These are phyloP conservation scores for Ustilago hordei DNA, from an alignment of 1,284 basidiomycete species.

Conservation along the genomic window DNA sequence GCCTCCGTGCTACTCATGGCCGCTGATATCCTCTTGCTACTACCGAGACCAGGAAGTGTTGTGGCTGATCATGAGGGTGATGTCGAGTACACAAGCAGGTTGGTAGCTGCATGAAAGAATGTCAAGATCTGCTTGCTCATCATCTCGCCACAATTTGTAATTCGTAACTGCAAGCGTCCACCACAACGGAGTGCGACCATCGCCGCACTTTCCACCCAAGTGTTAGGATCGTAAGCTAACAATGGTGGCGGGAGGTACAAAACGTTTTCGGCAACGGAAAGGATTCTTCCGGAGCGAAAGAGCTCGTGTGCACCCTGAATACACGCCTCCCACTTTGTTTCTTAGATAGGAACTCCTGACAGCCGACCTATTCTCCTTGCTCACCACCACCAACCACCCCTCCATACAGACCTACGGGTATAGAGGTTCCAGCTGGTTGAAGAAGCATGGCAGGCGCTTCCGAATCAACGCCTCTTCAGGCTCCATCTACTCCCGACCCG, in stretches of 20 bases:
- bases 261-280: neutral
- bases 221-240: conserved; percentile 4
- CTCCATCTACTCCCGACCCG: neutral
- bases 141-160: too few species aligned
- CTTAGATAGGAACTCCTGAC: neutral
- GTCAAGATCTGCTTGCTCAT: too few species aligned
- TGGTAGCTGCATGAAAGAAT: neutral
- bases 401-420: neutral
- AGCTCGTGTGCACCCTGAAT: conserved; percentile 14
- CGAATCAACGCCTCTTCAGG: conserved; percentile 28
- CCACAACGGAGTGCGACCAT: neutral
- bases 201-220: neutral
- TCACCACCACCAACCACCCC: neutral
- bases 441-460: conserved; percentile 22
- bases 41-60: neutral
- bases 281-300: conserved; percentile 6
- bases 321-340: neutral
- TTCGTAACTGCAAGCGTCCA: neutral
- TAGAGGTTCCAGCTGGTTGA: neutral
- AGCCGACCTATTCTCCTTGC: neutral
- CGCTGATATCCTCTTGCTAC: neutral
- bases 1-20: neutral
- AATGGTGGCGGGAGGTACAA: neutral
- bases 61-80: neutral
- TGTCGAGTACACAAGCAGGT: neutral